phyloP scores from a whole-genome alignment of 116 monocot genomes.

The Papilionanthe hybrid region DNA sequence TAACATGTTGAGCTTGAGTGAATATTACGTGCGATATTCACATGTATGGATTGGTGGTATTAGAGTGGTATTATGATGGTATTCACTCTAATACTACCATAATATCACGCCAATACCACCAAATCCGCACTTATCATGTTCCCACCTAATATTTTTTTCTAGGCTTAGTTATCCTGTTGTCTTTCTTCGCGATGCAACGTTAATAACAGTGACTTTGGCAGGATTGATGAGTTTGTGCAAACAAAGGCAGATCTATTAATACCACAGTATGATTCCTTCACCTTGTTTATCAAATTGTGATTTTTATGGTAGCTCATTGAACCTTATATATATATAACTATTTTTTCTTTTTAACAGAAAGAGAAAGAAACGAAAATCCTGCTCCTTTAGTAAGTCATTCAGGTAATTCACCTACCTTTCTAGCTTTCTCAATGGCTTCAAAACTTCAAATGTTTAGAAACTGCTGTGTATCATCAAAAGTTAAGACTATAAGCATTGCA shows the following conservation, averaged over 20 bases:
- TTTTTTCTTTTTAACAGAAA: slow-evolving; percentile 11
- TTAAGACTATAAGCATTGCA: not conserved
- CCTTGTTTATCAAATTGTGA: not conserved
- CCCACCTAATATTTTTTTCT: too few relatives aligned
- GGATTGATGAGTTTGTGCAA: slow-evolving; percentile 16
- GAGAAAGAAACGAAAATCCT: slow-evolving; percentile 17
- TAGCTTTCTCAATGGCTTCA: not conserved
- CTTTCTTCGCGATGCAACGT: not conserved
- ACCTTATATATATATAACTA: not conserved
- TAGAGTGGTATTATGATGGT: too few relatives aligned
- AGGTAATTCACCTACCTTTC: not conserved
- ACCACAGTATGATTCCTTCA: slow-evolving; percentile 18
- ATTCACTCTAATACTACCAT: too few relatives aligned
- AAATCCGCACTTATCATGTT: too few relatives aligned
- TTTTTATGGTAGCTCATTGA: not conserved
- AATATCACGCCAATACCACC: too few relatives aligned
- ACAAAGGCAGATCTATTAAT: slow-evolving; percentile 21
- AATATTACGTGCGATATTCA: too few relatives aligned
- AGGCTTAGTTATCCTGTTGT: not conserved
- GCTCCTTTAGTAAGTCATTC: slow-evolving; percentile 1
- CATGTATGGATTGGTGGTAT: too few relatives aligned
- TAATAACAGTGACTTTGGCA: not conserved
- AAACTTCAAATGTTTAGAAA: not conserved
- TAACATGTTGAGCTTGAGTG: too few relatives aligned
- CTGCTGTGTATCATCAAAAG: not conserved